Base-by-base conservation (phyloP, 1,139 yeast species). In the Zygoascus hellenicus region DNA sequence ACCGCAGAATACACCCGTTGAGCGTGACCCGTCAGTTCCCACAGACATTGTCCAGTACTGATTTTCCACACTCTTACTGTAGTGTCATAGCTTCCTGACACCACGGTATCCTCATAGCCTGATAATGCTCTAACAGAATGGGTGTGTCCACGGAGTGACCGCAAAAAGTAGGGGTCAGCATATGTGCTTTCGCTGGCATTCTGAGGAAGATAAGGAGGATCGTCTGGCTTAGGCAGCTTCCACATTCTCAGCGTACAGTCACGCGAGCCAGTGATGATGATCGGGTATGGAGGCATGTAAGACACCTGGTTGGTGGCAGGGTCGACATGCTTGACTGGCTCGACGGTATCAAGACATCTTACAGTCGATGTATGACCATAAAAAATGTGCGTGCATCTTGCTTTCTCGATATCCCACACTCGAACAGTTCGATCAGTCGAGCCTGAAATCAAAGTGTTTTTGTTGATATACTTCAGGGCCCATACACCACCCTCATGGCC, bases 401-500 rank as follows among this genome's bases (percentile, higher is more conserved):
- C 89, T 16, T 82, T 77, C 43, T 72, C 71, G 54, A 88, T 78
- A 63, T 89, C 87, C 97, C 97, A 90, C 3, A 90, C 81, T 49
- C 97, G 74, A 6, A 90, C 95, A 0, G 95, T 82, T 56, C 96
- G 76, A 66, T 90, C 97, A 1, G 96, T 89, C 1, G 95, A 83
- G 0, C 97, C 97, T 53, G 94, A 83, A 0, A 89, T 95, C 38
- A 90, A 69, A 1, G 86, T 83, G 51, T 68, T 68, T 38, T 66
- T 66, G n/a, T 87, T 87, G 47, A 78, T 78, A 62, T 89, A 90
- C 64, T 92, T 89, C 62, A 92, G 72, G 1, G 98, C 97, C 99
- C 99, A 92, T 9, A 94, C 98, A 26, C 98, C 98, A 42, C 97
- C 97, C 50, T 86, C 95, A 61, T 92, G 98, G 10, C 97, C 97